A percentile compares a stretch with the other conserved stretches of the same genome.
Evolutionary conservation across 345 rosid genomes (phyloP).

Genomic region (Citrus glauca): DNA sequence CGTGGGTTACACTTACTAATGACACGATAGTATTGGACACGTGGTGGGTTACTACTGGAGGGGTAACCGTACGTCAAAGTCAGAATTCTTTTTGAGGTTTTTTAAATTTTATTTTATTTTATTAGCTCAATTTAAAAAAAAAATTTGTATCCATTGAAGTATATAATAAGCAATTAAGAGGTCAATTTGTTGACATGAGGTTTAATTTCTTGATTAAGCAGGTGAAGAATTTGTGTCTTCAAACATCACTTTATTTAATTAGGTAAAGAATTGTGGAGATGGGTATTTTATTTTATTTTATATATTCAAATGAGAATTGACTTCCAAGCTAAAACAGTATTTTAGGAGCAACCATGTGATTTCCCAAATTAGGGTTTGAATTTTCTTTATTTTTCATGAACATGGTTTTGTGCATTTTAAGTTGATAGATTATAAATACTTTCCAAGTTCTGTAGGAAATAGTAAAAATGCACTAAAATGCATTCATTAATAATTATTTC

Average conservation of each 20-base stretch:
- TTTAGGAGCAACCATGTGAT: background rate
- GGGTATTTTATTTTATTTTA: background rate
- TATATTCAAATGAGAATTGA: background rate
- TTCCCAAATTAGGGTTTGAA: background rate
- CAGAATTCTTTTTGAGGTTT: background rate
- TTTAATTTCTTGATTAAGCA: constrained; percentile 19
- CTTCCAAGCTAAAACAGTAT: background rate
- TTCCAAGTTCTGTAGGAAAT: background rate
- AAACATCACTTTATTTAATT: constrained; percentile 22
- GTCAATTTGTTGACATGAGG: constrained; percentile 22
- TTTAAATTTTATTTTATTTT: constrained; percentile 7
- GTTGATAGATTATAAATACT: background rate
- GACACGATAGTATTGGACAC: background rate
- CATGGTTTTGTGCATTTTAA: background rate
- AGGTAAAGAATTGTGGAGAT: constrained; percentile 15
- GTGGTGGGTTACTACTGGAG: background rate
- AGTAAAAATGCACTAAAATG: no score
- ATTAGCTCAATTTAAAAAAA: constrained; percentile 1
- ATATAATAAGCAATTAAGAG: background rate
- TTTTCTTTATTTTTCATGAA: background rate
- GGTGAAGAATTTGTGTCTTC: constrained; percentile 29
- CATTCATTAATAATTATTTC: no score
- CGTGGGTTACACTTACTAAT: constrained; percentile 9
- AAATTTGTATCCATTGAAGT: background rate
- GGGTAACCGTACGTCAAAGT: background rate